Evolutionary conservation across 805 yeast genomes (phyloP).

Genomic region (Starmera dryadoides): DNA sequence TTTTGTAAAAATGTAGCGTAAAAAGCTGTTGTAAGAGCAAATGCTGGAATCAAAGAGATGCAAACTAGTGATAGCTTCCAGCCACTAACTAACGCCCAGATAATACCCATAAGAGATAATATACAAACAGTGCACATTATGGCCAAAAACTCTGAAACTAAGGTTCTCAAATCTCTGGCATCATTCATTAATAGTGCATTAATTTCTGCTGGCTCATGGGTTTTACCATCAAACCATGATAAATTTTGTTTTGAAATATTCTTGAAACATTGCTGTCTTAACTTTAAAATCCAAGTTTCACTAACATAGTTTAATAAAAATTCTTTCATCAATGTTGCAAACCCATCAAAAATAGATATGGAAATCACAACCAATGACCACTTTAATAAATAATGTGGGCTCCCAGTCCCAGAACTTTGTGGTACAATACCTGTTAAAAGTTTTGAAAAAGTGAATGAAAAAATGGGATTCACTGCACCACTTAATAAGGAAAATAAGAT

Average conservation of each 20-base stretch:
- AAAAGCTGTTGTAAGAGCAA: conserved; percentile 39
- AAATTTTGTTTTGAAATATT: conserved; percentile 44
- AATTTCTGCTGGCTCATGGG: conserved; percentile 40
- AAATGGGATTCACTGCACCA: conserved; percentile 66
- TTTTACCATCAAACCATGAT: conserved; percentile 40
- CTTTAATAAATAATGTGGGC: conserved; percentile 29
- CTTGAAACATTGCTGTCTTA: conserved; percentile 44
- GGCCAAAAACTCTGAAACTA: conserved; percentile 57
- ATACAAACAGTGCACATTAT: conserved; percentile 45
- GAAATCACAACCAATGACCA: conserved; percentile 68
- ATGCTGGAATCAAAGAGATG: conserved; percentile 63
- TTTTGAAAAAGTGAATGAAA: conserved; percentile 71
- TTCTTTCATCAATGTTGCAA: conserved; percentile 42
- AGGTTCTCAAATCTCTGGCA: conserved; percentile 62
- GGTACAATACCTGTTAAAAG: conserved; percentile 60
- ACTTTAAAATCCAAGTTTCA: conserved; percentile 55
- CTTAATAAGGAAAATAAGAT: conserved; percentile 42
- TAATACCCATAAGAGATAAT: conserved; percentile 50
- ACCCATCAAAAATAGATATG: conserved; percentile 59
- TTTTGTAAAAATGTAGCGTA: conserved; percentile 46
- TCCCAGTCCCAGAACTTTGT: conserved; percentile 22
- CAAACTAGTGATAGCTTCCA: conserved; percentile 89
- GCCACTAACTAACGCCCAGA: conserved; percentile 74
- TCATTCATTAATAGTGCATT: conserved; percentile 74
- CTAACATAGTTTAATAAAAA: conserved; percentile 48